Evolutionary conservation across 208 protist species (phyloP).

Genomic region (Acanthamoeba polyphaga): DNA sequence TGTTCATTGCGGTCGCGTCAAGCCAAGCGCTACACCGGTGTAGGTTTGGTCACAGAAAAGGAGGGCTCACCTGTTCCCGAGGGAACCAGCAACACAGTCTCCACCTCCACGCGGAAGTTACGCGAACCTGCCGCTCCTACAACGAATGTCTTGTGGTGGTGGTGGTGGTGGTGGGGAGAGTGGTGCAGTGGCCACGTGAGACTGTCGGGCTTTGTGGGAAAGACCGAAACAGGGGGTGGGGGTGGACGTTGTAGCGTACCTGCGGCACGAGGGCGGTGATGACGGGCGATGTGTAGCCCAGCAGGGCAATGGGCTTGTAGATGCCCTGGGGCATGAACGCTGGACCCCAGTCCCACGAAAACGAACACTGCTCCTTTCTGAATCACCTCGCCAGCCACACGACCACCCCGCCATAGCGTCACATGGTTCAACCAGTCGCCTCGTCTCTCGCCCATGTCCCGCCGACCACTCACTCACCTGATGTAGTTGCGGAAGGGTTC

Average conservation of each 20-base stretch:
- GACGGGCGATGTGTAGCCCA: background rate
- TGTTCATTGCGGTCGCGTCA: background rate
- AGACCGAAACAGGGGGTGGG: too few relatives aligned
- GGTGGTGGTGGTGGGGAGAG: background rate
- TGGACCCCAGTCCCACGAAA: slow-evolving; percentile 79
- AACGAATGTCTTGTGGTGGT: background rate
- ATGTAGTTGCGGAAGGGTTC: slow-evolving; percentile 63
- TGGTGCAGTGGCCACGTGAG: background rate
- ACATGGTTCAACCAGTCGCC: too few relatives aligned
- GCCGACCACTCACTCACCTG: background rate
- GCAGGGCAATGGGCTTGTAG: slow-evolving; percentile 43
- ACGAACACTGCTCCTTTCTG: slow-evolving; percentile 77
- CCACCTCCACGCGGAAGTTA: background rate
- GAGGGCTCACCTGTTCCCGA: background rate
- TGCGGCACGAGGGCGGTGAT: background rate
- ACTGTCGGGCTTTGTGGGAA: too few relatives aligned
- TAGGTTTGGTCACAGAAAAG: background rate
- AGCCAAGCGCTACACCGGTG: too few relatives aligned
- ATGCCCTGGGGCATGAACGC: slow-evolving; percentile 66
- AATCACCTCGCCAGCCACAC: too few relatives aligned
- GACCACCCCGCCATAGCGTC: background rate
- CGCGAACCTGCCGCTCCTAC: background rate
- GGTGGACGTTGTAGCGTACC: background rate
- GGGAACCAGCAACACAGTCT: background rate
- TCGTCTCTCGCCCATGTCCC: too few relatives aligned